A percentile compares a stretch with the other conserved stretches of the same genome.
Conservation (phyloP, 768 basidiomycete species). For the Trametes maxima region DNA sequence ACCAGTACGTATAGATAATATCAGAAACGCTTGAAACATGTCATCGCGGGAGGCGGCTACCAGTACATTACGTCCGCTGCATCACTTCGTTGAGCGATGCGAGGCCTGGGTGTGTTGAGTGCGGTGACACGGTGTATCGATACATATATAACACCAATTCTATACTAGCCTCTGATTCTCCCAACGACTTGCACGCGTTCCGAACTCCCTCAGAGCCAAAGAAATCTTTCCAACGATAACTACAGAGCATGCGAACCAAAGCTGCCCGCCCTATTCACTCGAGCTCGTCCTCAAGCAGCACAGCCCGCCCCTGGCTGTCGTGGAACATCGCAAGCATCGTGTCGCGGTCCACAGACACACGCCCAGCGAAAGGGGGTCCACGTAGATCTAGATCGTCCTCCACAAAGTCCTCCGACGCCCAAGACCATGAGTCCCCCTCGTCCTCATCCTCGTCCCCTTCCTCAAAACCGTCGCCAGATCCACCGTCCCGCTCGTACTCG, state of each 20-base stretch:
- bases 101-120: no score
- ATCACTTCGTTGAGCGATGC: neutral
- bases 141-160: no score
- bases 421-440: neutral
- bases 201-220: no score
- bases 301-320: conserved; percentile 1
- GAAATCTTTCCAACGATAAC: no score
- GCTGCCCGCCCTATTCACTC: neutral
- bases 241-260: no score
- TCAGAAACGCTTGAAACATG: neutral
- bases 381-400: neutral
- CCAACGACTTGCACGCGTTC: no score
- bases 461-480: neutral
- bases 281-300: neutral
- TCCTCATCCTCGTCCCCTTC: neutral
- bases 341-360: neutral
- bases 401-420: no score
- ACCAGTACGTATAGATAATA: conserved; percentile 20
- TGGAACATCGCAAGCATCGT: conserved; percentile 1
- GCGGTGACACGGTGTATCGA: no score
- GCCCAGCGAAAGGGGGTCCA: no score
- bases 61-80: no score
- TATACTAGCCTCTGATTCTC: no score
- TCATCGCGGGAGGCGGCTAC: neutral
- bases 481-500: no score